phyloP scores from a whole-genome alignment of 2,329 filamentous ascomycete species.

The Botrytis elliptica region DNA sequence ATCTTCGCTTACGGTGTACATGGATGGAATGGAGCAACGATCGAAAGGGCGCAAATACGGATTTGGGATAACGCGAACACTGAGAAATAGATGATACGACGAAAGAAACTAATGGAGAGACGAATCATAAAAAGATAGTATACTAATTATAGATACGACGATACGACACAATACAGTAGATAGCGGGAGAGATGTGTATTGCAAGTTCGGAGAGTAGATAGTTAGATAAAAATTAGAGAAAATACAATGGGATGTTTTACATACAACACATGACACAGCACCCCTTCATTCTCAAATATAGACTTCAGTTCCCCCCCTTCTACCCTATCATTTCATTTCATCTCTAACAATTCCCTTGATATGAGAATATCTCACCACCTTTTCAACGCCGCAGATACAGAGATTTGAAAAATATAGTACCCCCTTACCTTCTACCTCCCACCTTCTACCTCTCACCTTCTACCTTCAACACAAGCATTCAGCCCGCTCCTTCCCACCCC shows the following conservation, averaged over 20 bases:
- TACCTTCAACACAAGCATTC: no score
- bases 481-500: no score
- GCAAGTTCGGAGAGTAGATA: slow-evolving; percentile 9
- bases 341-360: no score
- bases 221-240: neutral
- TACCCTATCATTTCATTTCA: no score
- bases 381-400: no score
- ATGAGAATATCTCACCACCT: no score
- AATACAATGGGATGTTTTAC: neutral
- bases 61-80: neutral
- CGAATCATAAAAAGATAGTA: neutral
- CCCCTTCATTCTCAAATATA: no score
- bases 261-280: no score
- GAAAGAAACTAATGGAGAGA: neutral
- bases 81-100: neutral
- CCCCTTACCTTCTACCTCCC: no score
- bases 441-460: no score
- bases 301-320: no score
- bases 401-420: no score
- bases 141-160: neutral
- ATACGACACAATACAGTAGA: neutral
- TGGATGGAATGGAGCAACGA: neutral
- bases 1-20: neutral
- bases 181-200: slow-evolving; percentile 10
- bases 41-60: neutral